A percentile compares a stretch with the other conserved stretches of the same genome.
Evolutionary conservation across 2,329 filamentous ascomycete genomes (phyloP).

Genomic region (Nigrospora osmanthi): DNA sequence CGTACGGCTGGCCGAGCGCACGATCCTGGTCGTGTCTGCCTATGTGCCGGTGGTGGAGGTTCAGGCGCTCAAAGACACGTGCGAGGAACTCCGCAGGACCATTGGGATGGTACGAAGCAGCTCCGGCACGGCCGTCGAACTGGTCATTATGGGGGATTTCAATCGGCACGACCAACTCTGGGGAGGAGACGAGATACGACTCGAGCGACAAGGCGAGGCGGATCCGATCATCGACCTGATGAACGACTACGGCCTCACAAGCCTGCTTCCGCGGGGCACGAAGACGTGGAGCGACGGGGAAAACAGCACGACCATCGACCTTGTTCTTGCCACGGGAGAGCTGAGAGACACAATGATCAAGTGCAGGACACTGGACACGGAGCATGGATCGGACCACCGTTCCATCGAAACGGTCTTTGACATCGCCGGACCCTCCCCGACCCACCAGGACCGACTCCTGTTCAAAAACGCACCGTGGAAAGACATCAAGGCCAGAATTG

Average conservation of each 20-base stretch:
- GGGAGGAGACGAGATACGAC: constrained; percentile 23
- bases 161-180: constrained; percentile 18
- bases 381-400: neutral
- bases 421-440: constrained; percentile 3
- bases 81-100: neutral
- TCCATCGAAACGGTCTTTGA: constrained; percentile 9
- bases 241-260: constrained; percentile 19
- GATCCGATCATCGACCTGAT: constrained; percentile 27
- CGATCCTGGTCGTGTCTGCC: neutral
- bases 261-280: constrained; percentile 23
- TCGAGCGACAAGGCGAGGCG: constrained; percentile 26
- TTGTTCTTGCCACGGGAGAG: constrained; percentile 13
- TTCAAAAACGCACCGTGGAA: constrained; percentile 20
- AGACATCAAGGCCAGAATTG: constrained; percentile 9
- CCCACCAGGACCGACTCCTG: constrained; percentile 7
- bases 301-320: constrained; percentile 13
- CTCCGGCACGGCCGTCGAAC: neutral
- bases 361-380: neutral
- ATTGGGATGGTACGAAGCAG: neutral
- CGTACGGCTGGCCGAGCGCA: neutral
- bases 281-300: constrained; percentile 22
- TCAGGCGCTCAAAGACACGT: neutral
- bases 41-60: neutral
- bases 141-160: neutral
- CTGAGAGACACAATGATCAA: constrained; percentile 8